Percentiles rank a stretch among this genome's conserved stretches.
Evolutionary conservation across 495 filamentous ascomycete genomes (phyloP).

Genomic region (Annulohypoxylon moriforme): DNA sequence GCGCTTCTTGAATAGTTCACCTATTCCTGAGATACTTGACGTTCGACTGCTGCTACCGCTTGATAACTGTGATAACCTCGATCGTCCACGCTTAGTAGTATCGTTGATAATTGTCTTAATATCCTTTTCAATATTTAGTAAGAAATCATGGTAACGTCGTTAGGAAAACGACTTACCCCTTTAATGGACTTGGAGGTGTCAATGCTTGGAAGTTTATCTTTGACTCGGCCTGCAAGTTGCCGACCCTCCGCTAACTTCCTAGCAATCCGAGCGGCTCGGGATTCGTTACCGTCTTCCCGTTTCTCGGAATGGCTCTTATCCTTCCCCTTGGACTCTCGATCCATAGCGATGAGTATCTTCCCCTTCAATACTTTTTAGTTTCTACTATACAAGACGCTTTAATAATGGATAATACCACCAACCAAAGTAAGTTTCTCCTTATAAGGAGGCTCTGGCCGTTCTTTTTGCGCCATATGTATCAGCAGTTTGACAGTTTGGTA

Average conservation of each 20-base stretch:
- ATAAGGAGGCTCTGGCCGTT: not conserved
- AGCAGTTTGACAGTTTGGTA: not conserved
- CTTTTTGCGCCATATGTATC: not conserved
- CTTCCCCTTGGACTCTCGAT: not conserved
- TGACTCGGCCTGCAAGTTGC: not conserved
- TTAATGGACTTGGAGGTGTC: not conserved
- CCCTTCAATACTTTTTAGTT: not conserved
- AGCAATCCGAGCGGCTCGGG: not conserved
- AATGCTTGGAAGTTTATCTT: not conserved
- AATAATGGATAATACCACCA: not conserved
- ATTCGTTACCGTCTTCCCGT: not conserved
- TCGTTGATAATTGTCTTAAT: not conserved
- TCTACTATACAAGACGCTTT: not conserved
- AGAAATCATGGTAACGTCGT: not conserved
- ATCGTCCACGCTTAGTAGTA: not conserved
- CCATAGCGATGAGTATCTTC: not conserved
- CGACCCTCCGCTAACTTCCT: not conserved
- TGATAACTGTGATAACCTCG: not conserved
- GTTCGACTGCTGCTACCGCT: not conserved
- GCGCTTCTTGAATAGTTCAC: constrained; percentile 1
- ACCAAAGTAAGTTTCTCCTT: not conserved
- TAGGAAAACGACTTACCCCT: not conserved
- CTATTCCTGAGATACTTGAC: constrained; percentile 2
- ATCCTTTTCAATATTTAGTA: not conserved
- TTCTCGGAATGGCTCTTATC: not conserved